Percentiles rank a stretch among this genome's conserved stretches.
Evolutionary conservation across 306 rosid genomes (phyloP).

Genomic region (Carpinus viminea): DNA sequence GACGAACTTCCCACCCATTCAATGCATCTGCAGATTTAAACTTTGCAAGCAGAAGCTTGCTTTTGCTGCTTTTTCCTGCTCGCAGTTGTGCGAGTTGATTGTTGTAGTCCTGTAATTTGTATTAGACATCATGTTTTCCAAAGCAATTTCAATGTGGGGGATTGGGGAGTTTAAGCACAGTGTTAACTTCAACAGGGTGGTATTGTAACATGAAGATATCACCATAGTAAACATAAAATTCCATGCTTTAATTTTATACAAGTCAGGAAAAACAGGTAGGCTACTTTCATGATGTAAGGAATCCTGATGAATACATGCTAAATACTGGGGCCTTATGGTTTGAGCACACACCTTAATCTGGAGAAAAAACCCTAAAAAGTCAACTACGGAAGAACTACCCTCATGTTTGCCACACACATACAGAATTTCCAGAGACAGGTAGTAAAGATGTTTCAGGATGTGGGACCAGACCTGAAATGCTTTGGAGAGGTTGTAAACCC

Average conservation of each 20-base stretch:
- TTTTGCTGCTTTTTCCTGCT: constrained; percentile 96
- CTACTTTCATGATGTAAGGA: neutral
- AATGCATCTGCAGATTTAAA: constrained; percentile 71
- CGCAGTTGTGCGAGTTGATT: constrained; percentile 85
- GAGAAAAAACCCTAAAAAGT: neutral
- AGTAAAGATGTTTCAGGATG: constrained; percentile 6
- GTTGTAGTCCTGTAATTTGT: constrained; percentile 78
- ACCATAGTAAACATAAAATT: neutral
- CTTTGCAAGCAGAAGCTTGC: constrained; percentile 79
- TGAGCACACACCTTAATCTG: neutral
- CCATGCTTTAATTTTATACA: neutral
- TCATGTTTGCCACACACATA: neutral
- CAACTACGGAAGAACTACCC: neutral
- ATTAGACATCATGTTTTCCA: constrained; percentile 12
- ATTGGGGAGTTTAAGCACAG: neutral
- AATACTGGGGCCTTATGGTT: neutral
- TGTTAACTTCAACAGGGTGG: neutral
- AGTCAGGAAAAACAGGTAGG: neutral
- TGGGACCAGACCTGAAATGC: constrained; percentile 75
- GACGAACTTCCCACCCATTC: constrained; percentile 82
- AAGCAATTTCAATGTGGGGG: neutral
- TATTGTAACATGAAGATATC: neutral
- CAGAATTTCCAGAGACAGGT: neutral
- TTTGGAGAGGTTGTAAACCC: constrained; percentile 83
- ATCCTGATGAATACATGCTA: neutral